Conservation (phyloP, 179 eudicot genomes). For the Drosera spatulata region DNA sequence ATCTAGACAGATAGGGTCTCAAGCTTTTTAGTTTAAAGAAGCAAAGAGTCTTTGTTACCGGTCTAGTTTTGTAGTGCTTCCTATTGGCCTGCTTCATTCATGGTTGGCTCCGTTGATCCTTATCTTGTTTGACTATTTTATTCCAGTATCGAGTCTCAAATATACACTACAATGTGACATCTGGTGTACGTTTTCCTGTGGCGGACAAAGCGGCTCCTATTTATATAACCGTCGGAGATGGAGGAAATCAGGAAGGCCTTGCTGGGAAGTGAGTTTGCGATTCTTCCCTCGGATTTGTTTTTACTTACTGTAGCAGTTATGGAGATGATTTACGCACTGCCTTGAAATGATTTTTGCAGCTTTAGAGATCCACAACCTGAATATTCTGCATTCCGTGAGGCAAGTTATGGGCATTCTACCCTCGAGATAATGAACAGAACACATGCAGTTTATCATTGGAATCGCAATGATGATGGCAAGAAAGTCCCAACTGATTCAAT, state of each 20-base stretch:
- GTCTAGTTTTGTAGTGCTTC: too few relatives aligned
- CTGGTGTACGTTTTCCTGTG: conserved; percentile 47
- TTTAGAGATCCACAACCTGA: conserved; percentile 93
- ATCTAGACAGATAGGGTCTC: too few relatives aligned
- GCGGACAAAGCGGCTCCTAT: conserved; percentile 75
- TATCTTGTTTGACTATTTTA: not conserved
- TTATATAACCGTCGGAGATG: conserved; percentile 90
- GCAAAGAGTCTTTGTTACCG: too few relatives aligned
- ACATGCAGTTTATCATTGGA: conserved; percentile 89
- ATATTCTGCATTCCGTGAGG: conserved; percentile 89
- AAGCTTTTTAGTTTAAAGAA: too few relatives aligned
- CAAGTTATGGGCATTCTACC: conserved; percentile 94
- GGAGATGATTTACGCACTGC: too few relatives aligned
- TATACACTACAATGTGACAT: conserved; percentile 50
- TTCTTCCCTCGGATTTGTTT: not conserved
- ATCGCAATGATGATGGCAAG: conserved; percentile 91
- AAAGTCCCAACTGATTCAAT: conserved; percentile 57
- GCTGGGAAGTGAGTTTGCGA: conserved; percentile 46
- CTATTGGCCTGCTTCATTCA: not conserved
- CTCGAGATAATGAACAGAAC: conserved; percentile 80
- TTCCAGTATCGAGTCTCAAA: conserved; percentile 77
- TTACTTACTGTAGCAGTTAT: too few relatives aligned
- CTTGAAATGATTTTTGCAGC: conserved; percentile 20
- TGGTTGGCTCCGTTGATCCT: not conserved
- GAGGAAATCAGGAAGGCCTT: conserved; percentile 96